Evolutionary conservation across 1,139 yeast genomes (phyloP).

Genomic region (Magnusiomyces ingens): DNA sequence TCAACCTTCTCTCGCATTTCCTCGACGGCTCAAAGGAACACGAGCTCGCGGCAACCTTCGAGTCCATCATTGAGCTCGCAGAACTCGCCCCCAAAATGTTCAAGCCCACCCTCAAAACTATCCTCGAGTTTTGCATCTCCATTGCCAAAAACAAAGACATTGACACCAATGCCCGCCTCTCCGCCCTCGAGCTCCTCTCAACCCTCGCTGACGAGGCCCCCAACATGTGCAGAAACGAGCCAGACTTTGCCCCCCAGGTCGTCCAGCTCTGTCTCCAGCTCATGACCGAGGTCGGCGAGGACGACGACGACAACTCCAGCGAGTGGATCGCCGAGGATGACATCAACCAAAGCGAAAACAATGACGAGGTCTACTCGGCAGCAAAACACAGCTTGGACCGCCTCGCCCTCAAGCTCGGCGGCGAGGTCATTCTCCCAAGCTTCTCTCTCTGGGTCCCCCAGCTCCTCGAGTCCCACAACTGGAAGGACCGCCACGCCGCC

Average conservation of each 20-base stretch:
- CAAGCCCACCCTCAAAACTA: slow-evolving; percentile 78
- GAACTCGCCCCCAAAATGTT: slow-evolving; percentile 94
- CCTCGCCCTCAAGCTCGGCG: slow-evolving; percentile 75
- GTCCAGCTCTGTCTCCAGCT: slow-evolving; percentile 69
- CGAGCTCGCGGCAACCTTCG: slow-evolving; percentile 82
- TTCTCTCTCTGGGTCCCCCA: slow-evolving; percentile 79
- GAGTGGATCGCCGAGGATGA: slow-evolving; percentile 87
- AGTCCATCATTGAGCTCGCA: slow-evolving; percentile 80
- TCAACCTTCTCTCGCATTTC: slow-evolving; percentile 82
- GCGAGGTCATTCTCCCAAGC: slow-evolving; percentile 76
- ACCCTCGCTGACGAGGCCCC: slow-evolving; percentile 93
- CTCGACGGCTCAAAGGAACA: slow-evolving; percentile 70
- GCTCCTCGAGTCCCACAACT: slow-evolving; percentile 65
- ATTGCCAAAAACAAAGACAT: slow-evolving; percentile 76
- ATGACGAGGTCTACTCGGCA: slow-evolving; percentile 81
- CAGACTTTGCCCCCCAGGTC: slow-evolving; percentile 62
- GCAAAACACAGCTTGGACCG: slow-evolving; percentile 93
- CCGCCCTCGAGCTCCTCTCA: slow-evolving; percentile 81
- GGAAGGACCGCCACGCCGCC: slow-evolving; percentile 98
- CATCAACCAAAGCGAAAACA: slow-evolving; percentile 71
- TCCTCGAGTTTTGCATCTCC: slow-evolving; percentile 74
- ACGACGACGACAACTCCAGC: slow-evolving; percentile 71
- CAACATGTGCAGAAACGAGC: slow-evolving; percentile 82
- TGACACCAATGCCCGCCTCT: slow-evolving; percentile 72
- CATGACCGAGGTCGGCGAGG: slow-evolving; percentile 90